These are phyloP conservation scores for Helicostylum pulchrum DNA, from an alignment of 192 early-diverging fungal genomes.

Conservation along the genomic window DNA sequence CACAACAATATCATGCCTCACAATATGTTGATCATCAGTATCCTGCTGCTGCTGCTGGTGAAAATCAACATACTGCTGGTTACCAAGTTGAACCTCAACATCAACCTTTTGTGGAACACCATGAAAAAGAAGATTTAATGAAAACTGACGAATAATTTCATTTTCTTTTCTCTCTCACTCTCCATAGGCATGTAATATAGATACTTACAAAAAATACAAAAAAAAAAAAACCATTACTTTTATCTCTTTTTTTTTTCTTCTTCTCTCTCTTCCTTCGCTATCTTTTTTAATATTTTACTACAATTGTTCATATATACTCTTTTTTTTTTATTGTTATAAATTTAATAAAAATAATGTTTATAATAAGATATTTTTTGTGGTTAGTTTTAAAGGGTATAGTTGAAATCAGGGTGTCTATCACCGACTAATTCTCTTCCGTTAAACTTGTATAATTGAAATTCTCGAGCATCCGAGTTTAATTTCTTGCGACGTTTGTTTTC, in stretches of 20 bases:
- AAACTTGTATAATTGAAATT: no score
- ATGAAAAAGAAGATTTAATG: not conserved
- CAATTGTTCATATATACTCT: slow-evolving; percentile 3
- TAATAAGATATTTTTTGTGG: no score
- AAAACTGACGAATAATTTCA: not conserved
- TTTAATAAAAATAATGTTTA: not conserved
- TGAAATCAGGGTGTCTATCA: no score
- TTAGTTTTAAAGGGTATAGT: no score
- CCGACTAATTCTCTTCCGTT: no score
- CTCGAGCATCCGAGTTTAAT: no score
- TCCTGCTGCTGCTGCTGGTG: no score
- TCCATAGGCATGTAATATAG: slow-evolving; percentile 18
- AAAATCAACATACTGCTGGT: not conserved
- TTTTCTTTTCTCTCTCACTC: slow-evolving; percentile 24
- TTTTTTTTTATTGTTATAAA: slow-evolving; percentile 2
- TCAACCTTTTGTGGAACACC: not conserved
- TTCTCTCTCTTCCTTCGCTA: slow-evolving; percentile 4
- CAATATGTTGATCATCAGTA: no score
- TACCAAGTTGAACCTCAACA: not conserved
- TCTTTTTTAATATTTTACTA: slow-evolving; percentile 1
- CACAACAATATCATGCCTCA: no score
- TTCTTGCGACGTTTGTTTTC: no score
- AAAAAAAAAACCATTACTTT: not conserved
- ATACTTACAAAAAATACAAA: no score
- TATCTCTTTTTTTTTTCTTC: not conserved